Evolutionary conservation across 345 rosid genomes (phyloP).

Genomic region (Balakata baccata): DNA sequence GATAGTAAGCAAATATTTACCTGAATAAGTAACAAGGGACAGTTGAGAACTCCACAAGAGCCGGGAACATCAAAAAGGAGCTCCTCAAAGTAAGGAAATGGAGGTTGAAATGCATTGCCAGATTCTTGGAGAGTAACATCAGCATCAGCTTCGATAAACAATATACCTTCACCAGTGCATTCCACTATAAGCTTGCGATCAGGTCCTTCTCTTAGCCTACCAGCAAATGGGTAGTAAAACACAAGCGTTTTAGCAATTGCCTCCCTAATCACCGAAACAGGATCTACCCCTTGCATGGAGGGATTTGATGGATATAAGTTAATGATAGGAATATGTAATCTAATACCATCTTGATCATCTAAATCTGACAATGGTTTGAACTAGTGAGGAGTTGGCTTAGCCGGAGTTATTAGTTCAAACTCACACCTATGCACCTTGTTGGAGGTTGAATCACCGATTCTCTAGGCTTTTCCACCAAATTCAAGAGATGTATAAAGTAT

Average conservation of each 20-base stretch:
- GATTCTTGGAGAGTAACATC: conserved; percentile 3
- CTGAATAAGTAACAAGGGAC: conserved; percentile 15
- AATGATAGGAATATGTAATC: background rate
- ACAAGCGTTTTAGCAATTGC: conserved; percentile 8
- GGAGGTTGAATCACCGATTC: too few species aligned
- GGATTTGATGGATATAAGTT: background rate
- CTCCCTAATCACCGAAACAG: background rate
- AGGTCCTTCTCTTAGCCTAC: conserved; percentile 10
- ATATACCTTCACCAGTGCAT: conserved; percentile 2
- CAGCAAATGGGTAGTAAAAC: conserved; percentile 14
- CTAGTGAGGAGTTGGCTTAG: conserved; percentile 15
- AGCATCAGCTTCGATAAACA: conserved; percentile 17
- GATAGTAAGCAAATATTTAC: background rate
- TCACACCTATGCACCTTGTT: background rate
- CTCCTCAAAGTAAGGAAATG: conserved; percentile 6
- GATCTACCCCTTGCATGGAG: conserved; percentile 5
- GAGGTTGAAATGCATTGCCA: conserved; percentile 1
- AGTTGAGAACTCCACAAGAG: background rate
- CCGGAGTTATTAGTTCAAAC: background rate
- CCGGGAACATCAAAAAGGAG: conserved; percentile 6
- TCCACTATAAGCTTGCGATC: conserved; percentile 7
- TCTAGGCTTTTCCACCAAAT: too few species aligned
- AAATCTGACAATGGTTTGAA: conserved; percentile 2
- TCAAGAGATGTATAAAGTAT: too few species aligned
- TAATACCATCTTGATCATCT: conserved; percentile 7